Conservation (phyloP, 768 basidiomycete species). For the Leccinellum luteum region DNA sequence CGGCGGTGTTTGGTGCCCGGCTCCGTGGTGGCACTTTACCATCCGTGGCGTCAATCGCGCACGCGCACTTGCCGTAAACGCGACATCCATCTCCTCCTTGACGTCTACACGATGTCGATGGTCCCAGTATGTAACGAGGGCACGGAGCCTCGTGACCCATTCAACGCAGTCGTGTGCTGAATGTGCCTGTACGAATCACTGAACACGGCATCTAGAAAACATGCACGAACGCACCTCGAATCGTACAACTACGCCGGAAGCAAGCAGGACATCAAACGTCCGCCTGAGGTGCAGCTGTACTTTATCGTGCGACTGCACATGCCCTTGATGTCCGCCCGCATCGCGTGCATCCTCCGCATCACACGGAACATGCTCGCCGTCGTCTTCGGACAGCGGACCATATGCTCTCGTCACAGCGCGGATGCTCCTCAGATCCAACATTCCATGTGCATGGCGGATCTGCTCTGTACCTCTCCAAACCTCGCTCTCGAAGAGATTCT, state of each 20-base stretch:
- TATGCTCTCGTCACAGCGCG: constrained; percentile 58
- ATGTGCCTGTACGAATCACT: constrained; percentile 47
- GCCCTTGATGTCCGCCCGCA: constrained; percentile 58
- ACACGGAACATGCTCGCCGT: constrained; percentile 24
- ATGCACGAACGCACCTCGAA: constrained; percentile 65
- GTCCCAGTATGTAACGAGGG: constrained; percentile 77
- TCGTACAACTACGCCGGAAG: constrained; percentile 62
- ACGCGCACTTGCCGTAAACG: constrained; percentile 48
- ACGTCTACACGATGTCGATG: constrained; percentile 73
- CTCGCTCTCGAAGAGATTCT: constrained; percentile 47
- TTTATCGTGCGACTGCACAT: constrained; percentile 44
- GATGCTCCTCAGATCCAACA: constrained; percentile 72
- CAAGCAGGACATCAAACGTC: constrained; percentile 75
- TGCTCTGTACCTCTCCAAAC: constrained; percentile 61
- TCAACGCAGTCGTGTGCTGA: constrained; percentile 67
- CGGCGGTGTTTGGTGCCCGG: constrained; percentile 43
- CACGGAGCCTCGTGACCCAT: constrained; percentile 79
- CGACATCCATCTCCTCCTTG: constrained; percentile 75
- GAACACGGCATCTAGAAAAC: not conserved
- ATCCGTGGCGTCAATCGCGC: constrained; percentile 60
- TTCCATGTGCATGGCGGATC: constrained; percentile 61
- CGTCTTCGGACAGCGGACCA: constrained; percentile 25
- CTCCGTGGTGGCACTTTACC: constrained; percentile 26
- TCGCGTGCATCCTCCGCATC: constrained; percentile 55
- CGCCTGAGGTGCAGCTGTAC: constrained; percentile 52